These are phyloP conservation scores for Epipyxis sp. DNA, from an alignment of 108 stramenopile genomes.

Conservation along the genomic window DNA sequence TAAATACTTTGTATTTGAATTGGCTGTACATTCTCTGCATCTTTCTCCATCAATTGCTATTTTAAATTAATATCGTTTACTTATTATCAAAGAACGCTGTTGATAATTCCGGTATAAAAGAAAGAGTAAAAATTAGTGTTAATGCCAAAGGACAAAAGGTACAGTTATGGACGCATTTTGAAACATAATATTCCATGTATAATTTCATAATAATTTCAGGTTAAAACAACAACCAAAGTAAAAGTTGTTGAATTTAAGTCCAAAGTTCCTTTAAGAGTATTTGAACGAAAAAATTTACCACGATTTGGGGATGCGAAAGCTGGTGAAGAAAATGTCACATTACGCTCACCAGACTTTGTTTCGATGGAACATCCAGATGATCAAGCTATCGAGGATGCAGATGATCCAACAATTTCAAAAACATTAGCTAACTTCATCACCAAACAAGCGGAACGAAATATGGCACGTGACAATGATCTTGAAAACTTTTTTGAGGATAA, in stretches of 20 bases:
- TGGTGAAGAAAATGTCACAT: slow-evolving; percentile 30
- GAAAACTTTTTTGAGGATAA: not conserved
- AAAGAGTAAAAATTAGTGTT: too few relatives aligned
- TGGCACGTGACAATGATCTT: slow-evolving; percentile 8
- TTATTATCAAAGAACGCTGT: too few relatives aligned
- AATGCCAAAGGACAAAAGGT: too few relatives aligned
- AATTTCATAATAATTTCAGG: not conserved
- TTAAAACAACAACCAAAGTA: not conserved
- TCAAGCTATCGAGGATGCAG: slow-evolving; percentile 8
- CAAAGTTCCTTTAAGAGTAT: not conserved
- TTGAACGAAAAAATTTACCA: slow-evolving; percentile 2
- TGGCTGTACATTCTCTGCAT: too few relatives aligned
- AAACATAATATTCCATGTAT: not conserved
- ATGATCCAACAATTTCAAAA: slow-evolving; percentile 7
- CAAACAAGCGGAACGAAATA: slow-evolving; percentile 15
- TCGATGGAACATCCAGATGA: slow-evolving; percentile 32
- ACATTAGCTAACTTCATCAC: slow-evolving; percentile 10
- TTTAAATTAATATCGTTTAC: too few relatives aligned
- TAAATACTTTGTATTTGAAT: too few relatives aligned
- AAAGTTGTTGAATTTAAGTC: not conserved
- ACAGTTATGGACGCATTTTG: too few relatives aligned
- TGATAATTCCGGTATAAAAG: too few relatives aligned
- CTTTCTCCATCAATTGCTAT: too few relatives aligned
- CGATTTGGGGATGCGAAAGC: slow-evolving; percentile 22
- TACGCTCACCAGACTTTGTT: slow-evolving; percentile 22